Evolutionary conservation across 129 eudicot genomes (phyloP).

Genomic region (Heracleum sosnowskyi): DNA sequence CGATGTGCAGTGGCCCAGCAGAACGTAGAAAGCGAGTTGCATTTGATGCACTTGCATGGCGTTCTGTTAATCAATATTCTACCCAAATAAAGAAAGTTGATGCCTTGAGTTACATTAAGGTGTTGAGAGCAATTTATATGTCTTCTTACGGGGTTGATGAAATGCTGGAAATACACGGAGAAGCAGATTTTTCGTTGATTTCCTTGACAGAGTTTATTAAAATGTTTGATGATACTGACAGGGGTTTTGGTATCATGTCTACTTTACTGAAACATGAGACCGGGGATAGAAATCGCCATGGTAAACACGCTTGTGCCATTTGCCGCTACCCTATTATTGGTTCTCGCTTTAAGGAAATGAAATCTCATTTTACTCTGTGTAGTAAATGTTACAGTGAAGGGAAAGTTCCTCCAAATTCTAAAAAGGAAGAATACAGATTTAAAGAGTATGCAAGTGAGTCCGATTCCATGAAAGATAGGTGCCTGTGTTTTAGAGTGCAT

Average conservation of each 20-base stretch:
- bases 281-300: conserved; percentile 80
- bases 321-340: conserved; percentile 90
- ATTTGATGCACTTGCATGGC: conserved; percentile 78
- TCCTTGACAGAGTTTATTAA: conserved; percentile 56
- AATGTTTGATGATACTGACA: conserved; percentile 84
- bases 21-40: conserved; percentile 73
- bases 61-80: conserved; percentile 48
- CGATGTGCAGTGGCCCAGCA: conserved; percentile 71
- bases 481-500: conserved; percentile 71
- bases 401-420: conserved; percentile 65
- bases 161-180: conserved; percentile 65
- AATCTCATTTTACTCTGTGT: conserved; percentile 61
- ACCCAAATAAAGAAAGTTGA: conserved; percentile 50
- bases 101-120: conserved; percentile 54
- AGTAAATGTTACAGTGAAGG: conserved; percentile 89
- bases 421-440: conserved; percentile 70
- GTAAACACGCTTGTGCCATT: conserved; percentile 51
- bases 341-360: conserved; percentile 77
- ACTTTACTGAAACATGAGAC: conserved; percentile 61
- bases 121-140: conserved; percentile 70
- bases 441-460: conserved; percentile 70
- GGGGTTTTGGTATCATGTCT: conserved; percentile 79
- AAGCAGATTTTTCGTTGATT: conserved; percentile 47
- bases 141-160: conserved; percentile 55
- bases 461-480: conserved; percentile 82